Conservation (phyloP, 2,329 filamentous ascomycete genomes). For the Ceratocystis lukuohia region DNA sequence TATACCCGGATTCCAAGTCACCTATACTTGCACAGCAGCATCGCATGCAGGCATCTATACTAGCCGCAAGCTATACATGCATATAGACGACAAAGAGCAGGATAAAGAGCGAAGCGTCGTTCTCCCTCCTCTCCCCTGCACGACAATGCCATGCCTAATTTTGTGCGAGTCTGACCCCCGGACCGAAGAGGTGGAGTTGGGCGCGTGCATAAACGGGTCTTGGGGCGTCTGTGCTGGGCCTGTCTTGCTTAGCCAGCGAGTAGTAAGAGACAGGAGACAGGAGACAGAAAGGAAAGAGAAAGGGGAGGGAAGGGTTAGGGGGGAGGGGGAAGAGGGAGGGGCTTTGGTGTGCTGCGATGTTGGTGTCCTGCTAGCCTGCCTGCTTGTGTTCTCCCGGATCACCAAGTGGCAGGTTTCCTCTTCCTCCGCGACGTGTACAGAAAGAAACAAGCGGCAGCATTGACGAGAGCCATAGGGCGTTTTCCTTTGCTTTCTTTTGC, state of each 20-base stretch:
- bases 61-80: not conserved
- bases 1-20: not conserved
- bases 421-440: not conserved
- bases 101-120: not conserved
- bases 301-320: no score
- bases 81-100: not conserved
- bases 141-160: no score
- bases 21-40: not conserved
- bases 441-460: no score
- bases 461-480: no score
- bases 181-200: not conserved
- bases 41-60: not conserved
- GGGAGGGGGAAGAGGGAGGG: no score
- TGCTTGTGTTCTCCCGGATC: not conserved
- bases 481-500: no score
- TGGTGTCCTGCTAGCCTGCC: not conserved
- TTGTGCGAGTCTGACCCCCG: not conserved
- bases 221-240: not conserved
- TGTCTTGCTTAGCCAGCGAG: not conserved
- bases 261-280: no score
- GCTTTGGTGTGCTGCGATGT: not conserved
- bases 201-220: not conserved
- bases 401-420: constrained; percentile 5
- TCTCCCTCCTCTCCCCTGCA: not conserved
- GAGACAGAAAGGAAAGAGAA: no score